phyloP scores from a whole-genome alignment of 148 eudicot genomes.

The Gaultheria prostrata region DNA sequence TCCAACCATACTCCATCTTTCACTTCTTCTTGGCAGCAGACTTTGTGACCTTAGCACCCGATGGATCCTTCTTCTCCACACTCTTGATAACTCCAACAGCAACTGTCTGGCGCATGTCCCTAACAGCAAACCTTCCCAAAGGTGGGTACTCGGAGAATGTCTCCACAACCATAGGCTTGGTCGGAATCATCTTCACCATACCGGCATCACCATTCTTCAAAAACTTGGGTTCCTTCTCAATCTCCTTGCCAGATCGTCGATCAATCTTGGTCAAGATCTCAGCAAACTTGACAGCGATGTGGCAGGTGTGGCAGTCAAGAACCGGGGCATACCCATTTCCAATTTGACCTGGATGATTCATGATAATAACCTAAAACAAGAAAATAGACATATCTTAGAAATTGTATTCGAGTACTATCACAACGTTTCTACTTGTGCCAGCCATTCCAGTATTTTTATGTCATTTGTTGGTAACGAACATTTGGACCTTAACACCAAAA shows the following conservation, averaged over 20 bases:
- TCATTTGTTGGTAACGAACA: background rate
- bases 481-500: background rate
- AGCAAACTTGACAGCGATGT: conserved; percentile 16
- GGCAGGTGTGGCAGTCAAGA: conserved; percentile 18
- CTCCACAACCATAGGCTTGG: conserved; percentile 20
- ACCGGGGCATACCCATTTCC: conserved; percentile 17
- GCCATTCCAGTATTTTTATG: background rate
- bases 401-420: background rate
- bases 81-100: conserved; percentile 18
- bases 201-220: conserved; percentile 21
- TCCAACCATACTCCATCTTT: background rate
- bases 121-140: conserved; percentile 18
- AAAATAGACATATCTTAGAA: background rate
- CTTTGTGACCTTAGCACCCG: conserved; percentile 18
- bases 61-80: conserved; percentile 17
- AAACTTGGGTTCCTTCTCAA: conserved; percentile 20
- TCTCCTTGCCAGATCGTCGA: conserved; percentile 18
- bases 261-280: conserved; percentile 18
- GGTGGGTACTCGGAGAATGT: conserved; percentile 16
- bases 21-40: conserved; percentile 19
- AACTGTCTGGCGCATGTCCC: conserved; percentile 21
- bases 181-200: conserved; percentile 16
- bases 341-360: conserved; percentile 18
- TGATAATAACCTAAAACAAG: background rate
- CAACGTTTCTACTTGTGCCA: too few species aligned